A percentile compares a stretch with the other conserved stretches of the same genome.
These are phyloP conservation scores for Arthrobotrys entomopaga DNA, from an alignment of 2,329 filamentous ascomycete genomes.

Conservation along the genomic window DNA sequence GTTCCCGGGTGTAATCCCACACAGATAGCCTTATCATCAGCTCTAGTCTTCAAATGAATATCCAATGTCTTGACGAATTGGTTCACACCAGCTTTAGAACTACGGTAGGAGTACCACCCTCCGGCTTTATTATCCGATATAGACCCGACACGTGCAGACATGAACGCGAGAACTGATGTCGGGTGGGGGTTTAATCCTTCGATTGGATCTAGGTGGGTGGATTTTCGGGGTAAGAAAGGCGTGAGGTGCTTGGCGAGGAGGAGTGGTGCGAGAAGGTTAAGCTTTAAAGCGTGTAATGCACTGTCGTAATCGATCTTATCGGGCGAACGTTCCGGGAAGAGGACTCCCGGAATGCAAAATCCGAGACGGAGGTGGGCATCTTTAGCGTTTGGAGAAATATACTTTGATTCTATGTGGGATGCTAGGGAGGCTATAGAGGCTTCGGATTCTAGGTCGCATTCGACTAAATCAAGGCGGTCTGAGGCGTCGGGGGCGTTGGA, in stretches of 20 bases:
- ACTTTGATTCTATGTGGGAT: conserved; percentile 57
- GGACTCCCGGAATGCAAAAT: conserved; percentile 76
- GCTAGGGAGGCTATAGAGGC: conserved; percentile 63
- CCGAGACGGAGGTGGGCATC: conserved; percentile 74
- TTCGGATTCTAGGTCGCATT: conserved; percentile 71
- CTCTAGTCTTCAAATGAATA: conserved; percentile 69
- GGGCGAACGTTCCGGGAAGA: conserved; percentile 78
- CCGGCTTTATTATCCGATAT: conserved; percentile 72
- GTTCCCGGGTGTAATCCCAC: conserved; percentile 82
- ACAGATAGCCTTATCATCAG: conserved; percentile 72
- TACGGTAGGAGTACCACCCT: conserved; percentile 84
- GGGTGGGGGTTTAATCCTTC: conserved; percentile 25
- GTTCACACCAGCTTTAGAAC: conserved; percentile 77
- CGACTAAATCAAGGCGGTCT: conserved; percentile 69
- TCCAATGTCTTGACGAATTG: conserved; percentile 78
- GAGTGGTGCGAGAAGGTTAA: conserved; percentile 79
- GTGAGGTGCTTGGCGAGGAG: conserved; percentile 81
- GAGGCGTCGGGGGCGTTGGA: conserved; percentile 65
- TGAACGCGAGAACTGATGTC: conserved; percentile 75
- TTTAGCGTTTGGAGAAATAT: conserved; percentile 66
- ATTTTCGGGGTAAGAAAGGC: conserved; percentile 73
- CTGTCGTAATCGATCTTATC: conserved; percentile 70
- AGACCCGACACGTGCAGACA: conserved; percentile 81
- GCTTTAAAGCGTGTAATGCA: conserved; percentile 75
- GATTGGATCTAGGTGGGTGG: conserved; percentile 60